Base-by-base conservation (phyloP, 2,329 filamentous ascomycete genomes). In the Corniculantispora saksenae region DNA sequence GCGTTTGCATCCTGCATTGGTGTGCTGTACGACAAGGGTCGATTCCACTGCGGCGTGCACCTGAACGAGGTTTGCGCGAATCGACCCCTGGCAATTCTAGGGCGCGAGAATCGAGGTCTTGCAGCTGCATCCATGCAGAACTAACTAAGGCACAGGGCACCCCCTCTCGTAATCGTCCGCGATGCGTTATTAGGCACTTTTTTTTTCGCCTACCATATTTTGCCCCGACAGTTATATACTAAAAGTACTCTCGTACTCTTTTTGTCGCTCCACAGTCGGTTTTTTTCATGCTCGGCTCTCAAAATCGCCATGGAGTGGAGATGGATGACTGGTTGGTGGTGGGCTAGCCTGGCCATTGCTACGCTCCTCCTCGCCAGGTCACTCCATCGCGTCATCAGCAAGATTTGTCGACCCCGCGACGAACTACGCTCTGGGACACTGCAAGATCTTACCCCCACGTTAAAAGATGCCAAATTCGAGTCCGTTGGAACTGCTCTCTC, bases 391-490 rank as follows among this genome's bases (percentile, higher is more conserved):
- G 40, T 23, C 27, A 35, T 59, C 6, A 15, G 23, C 25, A 59
- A 59, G 23, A 47, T 59, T 23, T 47, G 40, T 32, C 40, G 40
- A 48, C 56, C 25, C 23, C 23, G 40, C 38, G 40, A 57, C 32
- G 10, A 51, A 19, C 27, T 27, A 19, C 62, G 62, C 32, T 51
- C 57, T 40, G 62, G 51, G 12, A 61, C 29, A 48, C 32, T 66
- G 21, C 13, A 47, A 19, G 21, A 61, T 47, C 40, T 68, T 38
- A 23, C 43, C 21, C 21, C 38, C 13, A 29, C 32, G 5, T 10
- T 7, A 38, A 40, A 59, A 3, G 56, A 66, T 50, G 53, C 65
- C 29, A 63, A 66, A 21, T 68, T 68, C n/a, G 65, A 66, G 62
- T 68, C 10, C 23, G 59, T 53, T 45, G 25, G 4, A 8, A 19